Evolutionary conservation across 2,329 filamentous ascomycete genomes (phyloP).

Genomic region (Verticillium isaacii): DNA sequence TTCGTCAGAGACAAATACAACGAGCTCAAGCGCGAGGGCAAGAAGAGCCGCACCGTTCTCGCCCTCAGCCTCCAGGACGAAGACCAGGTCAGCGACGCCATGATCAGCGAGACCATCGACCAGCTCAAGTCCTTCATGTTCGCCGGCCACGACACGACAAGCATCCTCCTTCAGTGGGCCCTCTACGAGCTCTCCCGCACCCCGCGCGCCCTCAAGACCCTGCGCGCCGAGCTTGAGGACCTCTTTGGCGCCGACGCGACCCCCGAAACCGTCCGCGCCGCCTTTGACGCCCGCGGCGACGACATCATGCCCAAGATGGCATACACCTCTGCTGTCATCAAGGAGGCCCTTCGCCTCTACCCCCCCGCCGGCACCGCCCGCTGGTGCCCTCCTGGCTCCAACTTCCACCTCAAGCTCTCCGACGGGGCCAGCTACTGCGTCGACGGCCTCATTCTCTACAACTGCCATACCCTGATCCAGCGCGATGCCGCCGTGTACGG

Average conservation of each 20-base stretch:
- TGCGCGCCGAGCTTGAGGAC: slow-evolving; percentile 29
- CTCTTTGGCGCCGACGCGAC: slow-evolving; percentile 25
- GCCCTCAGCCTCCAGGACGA: slow-evolving; percentile 24
- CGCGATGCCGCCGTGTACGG: slow-evolving; percentile 28
- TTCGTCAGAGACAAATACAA: slow-evolving; percentile 20
- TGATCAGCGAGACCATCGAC: slow-evolving; percentile 25
- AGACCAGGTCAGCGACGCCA: slow-evolving; percentile 18
- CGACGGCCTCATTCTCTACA: slow-evolving; percentile 29
- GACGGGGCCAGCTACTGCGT: slow-evolving; percentile 20
- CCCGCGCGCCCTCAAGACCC: slow-evolving; percentile 18
- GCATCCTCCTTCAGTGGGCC: slow-evolving; percentile 28
- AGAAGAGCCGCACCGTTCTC: slow-evolving; percentile 24
- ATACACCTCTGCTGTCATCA: slow-evolving; percentile 31
- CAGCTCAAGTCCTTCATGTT: slow-evolving; percentile 35
- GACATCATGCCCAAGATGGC: slow-evolving; percentile 26
- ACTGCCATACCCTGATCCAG: slow-evolving; percentile 27
- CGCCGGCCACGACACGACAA: slow-evolving; percentile 36
- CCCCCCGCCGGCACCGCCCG: slow-evolving; percentile 27
- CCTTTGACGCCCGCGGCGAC: slow-evolving; percentile 20
- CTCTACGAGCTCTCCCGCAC: slow-evolving; percentile 30
- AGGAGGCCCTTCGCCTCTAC: slow-evolving; percentile 29
- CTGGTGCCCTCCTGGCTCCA: slow-evolving; percentile 16
- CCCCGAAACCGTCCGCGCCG: slow-evolving; percentile 18
- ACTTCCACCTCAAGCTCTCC: slow-evolving; percentile 22
- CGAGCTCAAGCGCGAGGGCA: slow-evolving; percentile 4